Percentiles rank a stretch among this genome's conserved stretches.
Evolutionary conservation across 2,329 filamentous ascomycete species (phyloP).

Genomic region (Stromatinia cepivora): DNA sequence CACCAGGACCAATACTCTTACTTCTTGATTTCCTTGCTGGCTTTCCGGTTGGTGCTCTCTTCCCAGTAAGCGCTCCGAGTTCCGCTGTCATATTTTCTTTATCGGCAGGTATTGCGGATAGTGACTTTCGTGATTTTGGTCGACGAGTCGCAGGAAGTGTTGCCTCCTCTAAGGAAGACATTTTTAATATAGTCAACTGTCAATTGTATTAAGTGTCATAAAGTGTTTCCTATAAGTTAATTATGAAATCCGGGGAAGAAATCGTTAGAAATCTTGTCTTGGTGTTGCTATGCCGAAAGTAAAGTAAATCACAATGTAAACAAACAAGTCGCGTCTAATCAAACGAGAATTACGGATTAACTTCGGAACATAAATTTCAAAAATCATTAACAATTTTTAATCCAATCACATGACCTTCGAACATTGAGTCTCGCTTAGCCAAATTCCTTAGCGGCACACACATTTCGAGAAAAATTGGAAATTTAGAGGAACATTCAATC

Average conservation of each 20-base stretch:
- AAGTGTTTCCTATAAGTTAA: not conserved
- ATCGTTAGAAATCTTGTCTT: constrained; percentile 26
- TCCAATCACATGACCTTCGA: constrained; percentile 21
- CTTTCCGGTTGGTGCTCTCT: constrained; percentile 33
- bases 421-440: constrained; percentile 16
- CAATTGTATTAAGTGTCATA: not conserved
- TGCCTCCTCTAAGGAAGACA: constrained; percentile 47
- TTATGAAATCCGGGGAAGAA: constrained; percentile 16
- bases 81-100: constrained; percentile 80
- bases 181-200: constrained; percentile 31
- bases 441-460: constrained; percentile 28
- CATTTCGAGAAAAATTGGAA: constrained; percentile 28
- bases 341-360: not conserved
- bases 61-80: constrained; percentile 49
- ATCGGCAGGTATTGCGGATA: constrained; percentile 62
- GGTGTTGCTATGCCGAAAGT: constrained; percentile 26
- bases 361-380: not conserved
- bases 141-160: constrained; percentile 58
- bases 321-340: constrained; percentile 21
- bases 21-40: constrained; percentile 71
- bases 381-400: not conserved
- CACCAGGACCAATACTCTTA: constrained; percentile 94
- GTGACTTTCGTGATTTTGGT: constrained; percentile 65
- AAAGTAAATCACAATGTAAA: constrained; percentile 33
- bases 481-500: constrained; percentile 25